A percentile compares a stretch with the other conserved stretches of the same genome.
Conservation (phyloP, 805 yeast genomes). For the Ogataea trehaloabstinens region DNA sequence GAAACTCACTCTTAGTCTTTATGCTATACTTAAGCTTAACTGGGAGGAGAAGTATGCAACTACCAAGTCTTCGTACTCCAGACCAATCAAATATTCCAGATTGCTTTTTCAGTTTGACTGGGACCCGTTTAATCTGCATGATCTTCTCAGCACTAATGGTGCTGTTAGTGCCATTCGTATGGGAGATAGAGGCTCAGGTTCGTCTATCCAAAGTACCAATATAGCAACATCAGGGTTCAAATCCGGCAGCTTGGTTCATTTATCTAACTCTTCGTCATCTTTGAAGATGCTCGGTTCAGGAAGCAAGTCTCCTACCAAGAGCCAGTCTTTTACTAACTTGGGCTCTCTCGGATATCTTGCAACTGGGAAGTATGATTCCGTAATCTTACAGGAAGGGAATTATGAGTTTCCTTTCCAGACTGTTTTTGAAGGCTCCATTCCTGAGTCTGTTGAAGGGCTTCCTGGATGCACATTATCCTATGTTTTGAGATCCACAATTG, state of each 20-base stretch:
- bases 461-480: slow-evolving; percentile 75
- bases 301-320: slow-evolving; percentile 15
- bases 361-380: slow-evolving; percentile 26
- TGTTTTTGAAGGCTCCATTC: slow-evolving; percentile 76
- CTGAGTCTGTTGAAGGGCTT: slow-evolving; percentile 88
- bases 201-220: not conserved
- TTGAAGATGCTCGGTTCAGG: slow-evolving; percentile 35
- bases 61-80: slow-evolving; percentile 40
- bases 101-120: slow-evolving; percentile 73
- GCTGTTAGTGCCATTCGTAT: not conserved
- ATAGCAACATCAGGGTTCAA: slow-evolving; percentile 21
- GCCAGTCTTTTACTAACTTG: slow-evolving; percentile 34
- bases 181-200: not conserved
- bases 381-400: slow-evolving; percentile 64
- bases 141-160: slow-evolving; percentile 21
- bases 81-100: slow-evolving; percentile 55
- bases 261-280: slow-evolving; percentile 44
- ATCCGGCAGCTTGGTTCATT: slow-evolving; percentile 31
- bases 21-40: slow-evolving; percentile 63
- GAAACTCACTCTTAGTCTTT: slow-evolving; percentile 59
- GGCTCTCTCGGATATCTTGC: slow-evolving; percentile 21
- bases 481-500: slow-evolving; percentile 74
- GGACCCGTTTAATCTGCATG: slow-evolving; percentile 65
- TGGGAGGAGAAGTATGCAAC: slow-evolving; percentile 57
- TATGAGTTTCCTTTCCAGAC: slow-evolving; percentile 89